These are phyloP conservation scores for Umbelopsis isabellina DNA, from an alignment of 192 early-diverging fungal species.

Conservation along the genomic window DNA sequence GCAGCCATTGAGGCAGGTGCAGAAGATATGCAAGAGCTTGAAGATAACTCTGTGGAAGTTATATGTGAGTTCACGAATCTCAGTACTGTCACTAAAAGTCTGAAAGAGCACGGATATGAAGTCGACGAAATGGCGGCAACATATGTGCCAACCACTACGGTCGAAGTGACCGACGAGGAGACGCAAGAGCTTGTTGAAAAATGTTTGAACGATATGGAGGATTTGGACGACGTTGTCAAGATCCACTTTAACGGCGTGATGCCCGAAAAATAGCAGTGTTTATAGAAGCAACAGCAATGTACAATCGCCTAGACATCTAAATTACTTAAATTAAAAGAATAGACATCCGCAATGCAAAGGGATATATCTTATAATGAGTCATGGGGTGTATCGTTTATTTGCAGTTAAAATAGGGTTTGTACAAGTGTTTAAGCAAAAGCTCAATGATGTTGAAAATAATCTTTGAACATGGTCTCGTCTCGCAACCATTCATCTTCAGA, in stretches of 20 bases:
- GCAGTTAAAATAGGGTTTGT: neutral
- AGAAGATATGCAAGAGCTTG: constrained; percentile 61
- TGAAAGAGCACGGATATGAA: constrained; percentile 54
- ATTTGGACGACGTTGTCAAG: constrained; percentile 66
- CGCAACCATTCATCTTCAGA: constrained; percentile 50
- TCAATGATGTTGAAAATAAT: constrained; percentile 10
- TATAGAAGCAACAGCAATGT: neutral
- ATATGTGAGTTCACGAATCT: constrained; percentile 58
- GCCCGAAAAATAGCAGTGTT: constrained; percentile 20
- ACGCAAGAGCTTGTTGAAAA: constrained; percentile 47
- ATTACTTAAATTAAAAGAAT: too few species aligned
- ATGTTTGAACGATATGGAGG: constrained; percentile 59
- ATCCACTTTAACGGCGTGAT: constrained; percentile 56
- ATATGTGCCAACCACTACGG: constrained; percentile 54
- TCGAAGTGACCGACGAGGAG: constrained; percentile 49
- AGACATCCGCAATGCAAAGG: too few species aligned
- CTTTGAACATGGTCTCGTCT: constrained; percentile 8
- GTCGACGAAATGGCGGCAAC: constrained; percentile 59
- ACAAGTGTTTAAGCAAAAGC: neutral
- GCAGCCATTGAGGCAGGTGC: constrained; percentile 61
- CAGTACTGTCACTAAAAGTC: constrained; percentile 44
- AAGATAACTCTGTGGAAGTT: constrained; percentile 53
- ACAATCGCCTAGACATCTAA: too few species aligned
- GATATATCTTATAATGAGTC: too few species aligned
- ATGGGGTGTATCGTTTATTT: too few species aligned